Percentiles rank a stretch among this genome's conserved stretches.
Evolutionary conservation across 2,329 filamentous ascomycete species (phyloP).

Genomic region (Alternaria sp.): DNA sequence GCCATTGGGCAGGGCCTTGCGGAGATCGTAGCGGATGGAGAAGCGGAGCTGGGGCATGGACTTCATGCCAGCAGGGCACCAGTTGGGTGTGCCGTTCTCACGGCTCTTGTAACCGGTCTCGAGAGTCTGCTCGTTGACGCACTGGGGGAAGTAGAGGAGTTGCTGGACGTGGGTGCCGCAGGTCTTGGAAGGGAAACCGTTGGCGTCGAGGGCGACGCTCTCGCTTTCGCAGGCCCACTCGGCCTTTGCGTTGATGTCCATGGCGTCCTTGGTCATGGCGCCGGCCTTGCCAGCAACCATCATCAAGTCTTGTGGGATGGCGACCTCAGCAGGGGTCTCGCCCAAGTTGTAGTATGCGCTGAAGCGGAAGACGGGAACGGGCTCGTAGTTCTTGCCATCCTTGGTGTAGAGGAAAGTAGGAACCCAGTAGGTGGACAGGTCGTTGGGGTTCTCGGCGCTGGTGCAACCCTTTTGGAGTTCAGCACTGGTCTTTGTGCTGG

Average conservation of each 20-base stretch:
- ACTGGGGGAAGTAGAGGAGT: constrained; percentile 57
- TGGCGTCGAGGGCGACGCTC: constrained; percentile 25
- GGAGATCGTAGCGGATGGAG: constrained; percentile 58
- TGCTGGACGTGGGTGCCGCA: constrained; percentile 57
- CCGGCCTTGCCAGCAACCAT: constrained; percentile 54
- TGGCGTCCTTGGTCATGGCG: constrained; percentile 39
- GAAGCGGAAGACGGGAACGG: constrained; percentile 50
- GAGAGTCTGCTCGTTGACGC: constrained; percentile 50
- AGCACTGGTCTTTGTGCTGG: constrained; percentile 48
- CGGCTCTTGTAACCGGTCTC: constrained; percentile 49
- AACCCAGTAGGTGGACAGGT: constrained; percentile 58
- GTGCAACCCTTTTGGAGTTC: constrained; percentile 57
- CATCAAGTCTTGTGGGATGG: constrained; percentile 56
- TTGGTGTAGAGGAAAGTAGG: constrained; percentile 54
- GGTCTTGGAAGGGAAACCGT: constrained; percentile 46
- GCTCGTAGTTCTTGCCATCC: constrained; percentile 45
- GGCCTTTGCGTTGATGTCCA: constrained; percentile 33
- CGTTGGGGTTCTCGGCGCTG: constrained; percentile 57
- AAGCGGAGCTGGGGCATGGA: constrained; percentile 59
- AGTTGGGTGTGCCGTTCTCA: constrained; percentile 40
- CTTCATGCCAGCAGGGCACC: constrained; percentile 56
- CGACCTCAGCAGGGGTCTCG: constrained; percentile 53
- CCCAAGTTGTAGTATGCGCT: constrained; percentile 58
- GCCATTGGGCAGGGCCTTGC: constrained; percentile 54
- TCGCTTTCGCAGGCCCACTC: constrained; percentile 42